These are phyloP conservation scores for Wickerhamomyces ciferrii DNA, from an alignment of 805 yeast species.

Conservation along the genomic window DNA sequence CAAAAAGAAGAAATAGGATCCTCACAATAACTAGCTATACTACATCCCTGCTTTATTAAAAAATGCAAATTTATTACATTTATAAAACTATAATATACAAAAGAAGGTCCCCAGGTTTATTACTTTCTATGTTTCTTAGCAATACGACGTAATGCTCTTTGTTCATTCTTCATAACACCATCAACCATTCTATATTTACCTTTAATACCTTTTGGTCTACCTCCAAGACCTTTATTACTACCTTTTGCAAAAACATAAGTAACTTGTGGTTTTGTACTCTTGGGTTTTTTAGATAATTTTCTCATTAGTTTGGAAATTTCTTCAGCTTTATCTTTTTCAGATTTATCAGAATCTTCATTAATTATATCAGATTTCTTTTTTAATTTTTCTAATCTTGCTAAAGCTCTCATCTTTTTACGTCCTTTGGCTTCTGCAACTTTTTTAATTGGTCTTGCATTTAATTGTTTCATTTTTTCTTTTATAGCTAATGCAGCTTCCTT, in stretches of 20 bases:
- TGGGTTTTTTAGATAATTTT: constrained; percentile 68
- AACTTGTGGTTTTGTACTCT: constrained; percentile 72
- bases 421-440: constrained; percentile 98
- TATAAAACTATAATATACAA: background rate
- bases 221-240: constrained; percentile 75
- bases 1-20: background rate
- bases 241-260: constrained; percentile 89
- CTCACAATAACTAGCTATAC: too few species aligned
- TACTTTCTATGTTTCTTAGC: constrained; percentile 77
- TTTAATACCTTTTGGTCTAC: constrained; percentile 94
- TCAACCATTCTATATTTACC: constrained; percentile 99
- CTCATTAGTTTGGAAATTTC: constrained; percentile 85
- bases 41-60: too few species aligned
- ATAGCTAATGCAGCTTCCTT: constrained; percentile 85
- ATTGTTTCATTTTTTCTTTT: constrained; percentile 67
- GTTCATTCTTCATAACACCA: constrained; percentile 96
- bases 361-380: constrained; percentile 91
- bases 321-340: constrained; percentile 92
- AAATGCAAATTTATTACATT: background rate
- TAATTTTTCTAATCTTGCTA: constrained; percentile 77
- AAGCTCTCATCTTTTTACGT: constrained; percentile 91
- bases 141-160: constrained; percentile 85
- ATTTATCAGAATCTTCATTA: constrained; percentile 79
- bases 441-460: constrained; percentile 97
- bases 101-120: too few species aligned